phyloP scores from a whole-genome alignment of 805 yeast genomes.

The Yarrowia sp. region DNA sequence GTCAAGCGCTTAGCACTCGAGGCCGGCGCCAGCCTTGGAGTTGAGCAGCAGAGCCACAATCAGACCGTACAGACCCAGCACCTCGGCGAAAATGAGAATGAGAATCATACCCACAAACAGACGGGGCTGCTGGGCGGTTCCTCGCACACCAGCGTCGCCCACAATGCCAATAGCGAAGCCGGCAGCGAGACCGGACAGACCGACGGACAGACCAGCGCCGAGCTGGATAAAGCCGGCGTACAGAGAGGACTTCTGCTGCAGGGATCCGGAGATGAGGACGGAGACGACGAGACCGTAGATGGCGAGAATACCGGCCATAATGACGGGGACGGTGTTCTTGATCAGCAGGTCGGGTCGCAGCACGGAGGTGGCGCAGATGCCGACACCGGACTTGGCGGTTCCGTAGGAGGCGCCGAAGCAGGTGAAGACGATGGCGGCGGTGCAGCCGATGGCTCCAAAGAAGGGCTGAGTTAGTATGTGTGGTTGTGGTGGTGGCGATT shows the following conservation, averaged over 20 bases:
- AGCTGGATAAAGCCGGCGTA: constrained; percentile 97
- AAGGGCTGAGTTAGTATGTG: constrained; percentile 59
- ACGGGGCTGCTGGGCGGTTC: constrained; percentile 97
- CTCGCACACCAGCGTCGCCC: constrained; percentile 99
- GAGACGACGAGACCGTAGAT: constrained; percentile 96
- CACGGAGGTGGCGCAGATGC: constrained; percentile 97
- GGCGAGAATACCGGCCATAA: constrained; percentile 99
- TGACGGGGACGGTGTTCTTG: constrained; percentile 91
- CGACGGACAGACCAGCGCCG: constrained; percentile 97
- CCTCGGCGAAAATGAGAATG: constrained; percentile 98
- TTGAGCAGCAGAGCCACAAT: constrained; percentile 96
- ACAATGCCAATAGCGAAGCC: constrained; percentile 99
- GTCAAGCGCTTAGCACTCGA: constrained; percentile 55
- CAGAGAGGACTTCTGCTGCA: constrained; percentile 86
- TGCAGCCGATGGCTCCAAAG: constrained; percentile 99
- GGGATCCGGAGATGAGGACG: constrained; percentile 85
- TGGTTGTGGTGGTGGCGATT: too few species aligned
- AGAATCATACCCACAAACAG: constrained; percentile 97
- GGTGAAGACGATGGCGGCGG: constrained; percentile 95
- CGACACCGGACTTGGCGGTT: constrained; percentile 98
- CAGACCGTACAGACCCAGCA: constrained; percentile 95
- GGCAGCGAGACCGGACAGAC: constrained; percentile 95
- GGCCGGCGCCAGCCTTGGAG: constrained; percentile 96
- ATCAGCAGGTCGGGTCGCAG: constrained; percentile 95
- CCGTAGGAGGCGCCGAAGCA: constrained; percentile 99